Evolutionary conservation across 148 eudicot species (phyloP).

Genomic region (Nyssa sinensis): DNA sequence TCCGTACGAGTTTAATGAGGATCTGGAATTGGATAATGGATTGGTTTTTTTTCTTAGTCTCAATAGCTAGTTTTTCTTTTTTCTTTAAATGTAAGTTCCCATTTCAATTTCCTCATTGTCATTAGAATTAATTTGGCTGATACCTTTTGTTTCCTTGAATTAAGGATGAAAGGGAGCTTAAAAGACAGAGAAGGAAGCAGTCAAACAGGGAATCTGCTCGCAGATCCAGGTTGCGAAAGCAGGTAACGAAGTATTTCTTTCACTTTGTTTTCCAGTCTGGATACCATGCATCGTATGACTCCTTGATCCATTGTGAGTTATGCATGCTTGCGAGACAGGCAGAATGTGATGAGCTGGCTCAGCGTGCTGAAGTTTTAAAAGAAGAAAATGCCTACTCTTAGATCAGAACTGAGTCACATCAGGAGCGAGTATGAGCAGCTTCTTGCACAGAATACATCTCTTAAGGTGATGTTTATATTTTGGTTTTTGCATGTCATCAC

Average conservation of each 20-base stretch:
- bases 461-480: conserved; percentile 53
- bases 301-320: background rate
- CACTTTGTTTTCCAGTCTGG: background rate
- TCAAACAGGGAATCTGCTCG: conserved; percentile 99
- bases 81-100: too few species aligned
- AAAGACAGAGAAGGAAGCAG: conserved; percentile 95
- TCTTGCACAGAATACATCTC: conserved; percentile 60
- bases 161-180: conserved; percentile 96
- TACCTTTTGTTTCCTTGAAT: conserved; percentile 13
- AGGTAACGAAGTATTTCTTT: conserved; percentile 42
- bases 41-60: background rate
- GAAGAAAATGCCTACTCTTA: conserved; percentile 84
- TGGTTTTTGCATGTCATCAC: background rate
- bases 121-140: background rate
- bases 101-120: background rate
- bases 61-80: too few species aligned
- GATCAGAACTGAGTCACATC: conserved; percentile 68
- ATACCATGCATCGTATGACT: background rate
- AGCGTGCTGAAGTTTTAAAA: conserved; percentile 79
- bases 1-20: background rate
- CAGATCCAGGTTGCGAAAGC: conserved; percentile 91
- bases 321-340: conserved; percentile 42
- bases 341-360: conserved; percentile 92
- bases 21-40: background rate
- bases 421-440: conserved; percentile 78